These are phyloP conservation scores for Trichoderma sp. DNA, from an alignment of 2,329 filamentous ascomycete genomes.

Conservation along the genomic window DNA sequence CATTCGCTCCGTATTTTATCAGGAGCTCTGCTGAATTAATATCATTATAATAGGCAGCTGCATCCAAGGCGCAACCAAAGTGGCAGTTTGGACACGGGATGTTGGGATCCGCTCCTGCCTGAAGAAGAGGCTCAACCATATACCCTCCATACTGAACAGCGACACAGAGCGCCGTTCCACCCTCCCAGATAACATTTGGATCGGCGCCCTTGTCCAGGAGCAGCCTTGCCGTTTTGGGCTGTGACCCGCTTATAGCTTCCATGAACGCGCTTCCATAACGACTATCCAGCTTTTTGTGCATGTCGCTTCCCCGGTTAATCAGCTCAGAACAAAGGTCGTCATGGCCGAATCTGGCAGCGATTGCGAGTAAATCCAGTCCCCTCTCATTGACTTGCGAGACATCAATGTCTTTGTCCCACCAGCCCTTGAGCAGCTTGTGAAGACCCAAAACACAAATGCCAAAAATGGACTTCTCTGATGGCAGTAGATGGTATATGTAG, in stretches of 20 bases:
- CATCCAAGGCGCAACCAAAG: not conserved
- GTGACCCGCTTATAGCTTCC: accelerated
- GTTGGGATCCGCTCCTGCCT: not conserved
- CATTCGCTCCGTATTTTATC: not conserved
- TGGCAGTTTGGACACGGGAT: accelerated
- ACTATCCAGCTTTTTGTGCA: not conserved
- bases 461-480: not conserved
- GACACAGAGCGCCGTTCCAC: not conserved
- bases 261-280: not conserved
- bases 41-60: accelerated
- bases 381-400: not conserved
- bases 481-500: not conserved
- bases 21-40: not conserved
- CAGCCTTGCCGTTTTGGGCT: not conserved
- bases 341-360: not conserved
- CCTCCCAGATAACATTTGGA: not conserved
- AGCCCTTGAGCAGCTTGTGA: not conserved
- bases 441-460: not conserved
- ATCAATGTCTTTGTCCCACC: not conserved
- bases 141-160: accelerated
- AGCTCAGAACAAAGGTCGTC: not conserved
- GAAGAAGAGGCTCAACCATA: not conserved
- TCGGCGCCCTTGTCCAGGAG: not conserved
- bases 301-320: not conserved
- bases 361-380: not conserved